Percentiles rank a stretch among this genome's conserved stretches.
Evolutionary conservation across 331 rosid species (phyloP).

Genomic region (Stylosanthes scabra): DNA sequence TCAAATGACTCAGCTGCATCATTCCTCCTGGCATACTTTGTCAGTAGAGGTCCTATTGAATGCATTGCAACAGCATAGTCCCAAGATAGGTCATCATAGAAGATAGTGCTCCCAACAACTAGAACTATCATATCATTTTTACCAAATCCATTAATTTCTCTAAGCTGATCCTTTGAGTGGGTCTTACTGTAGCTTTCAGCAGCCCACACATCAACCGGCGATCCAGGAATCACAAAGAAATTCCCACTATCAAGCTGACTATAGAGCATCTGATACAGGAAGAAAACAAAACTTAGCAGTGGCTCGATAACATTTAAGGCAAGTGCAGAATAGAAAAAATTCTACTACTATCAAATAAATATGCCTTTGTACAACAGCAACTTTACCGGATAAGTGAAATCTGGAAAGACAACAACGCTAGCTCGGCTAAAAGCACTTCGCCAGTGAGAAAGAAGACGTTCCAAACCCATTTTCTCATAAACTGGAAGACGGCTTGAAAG

Average conservation of each 20-base stretch:
- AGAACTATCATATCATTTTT: conserved; percentile 75
- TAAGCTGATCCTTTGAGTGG: conserved; percentile 67
- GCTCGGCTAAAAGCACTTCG: conserved; percentile 80
- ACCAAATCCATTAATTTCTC: conserved; percentile 60
- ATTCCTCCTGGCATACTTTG: conserved; percentile 73
- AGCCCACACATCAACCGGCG: conserved; percentile 90
- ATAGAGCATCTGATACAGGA: conserved; percentile 81
- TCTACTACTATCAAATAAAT: conserved; percentile 30
- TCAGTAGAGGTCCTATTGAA: conserved; percentile 78
- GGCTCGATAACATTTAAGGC: conserved; percentile 32
- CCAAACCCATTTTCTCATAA: conserved; percentile 75
- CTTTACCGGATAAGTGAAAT: conserved; percentile 89
- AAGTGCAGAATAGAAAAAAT: conserved; percentile 28
- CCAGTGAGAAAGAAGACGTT: conserved; percentile 85
- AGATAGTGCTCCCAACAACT: conserved; percentile 83
- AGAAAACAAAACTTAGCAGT: conserved; percentile 44
- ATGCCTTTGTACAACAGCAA: conserved; percentile 24
- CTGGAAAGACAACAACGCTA: conserved; percentile 85
- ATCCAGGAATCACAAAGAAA: conserved; percentile 92
- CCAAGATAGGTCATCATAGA: conserved; percentile 74
- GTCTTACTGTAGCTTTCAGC: conserved; percentile 68
- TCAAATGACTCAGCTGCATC: conserved; percentile 65
- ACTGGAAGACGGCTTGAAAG: conserved; percentile 79
- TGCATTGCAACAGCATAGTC: conserved; percentile 85
- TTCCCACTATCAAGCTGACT: conserved; percentile 92